A percentile compares a stretch with the other conserved stretches of the same genome.
Evolutionary conservation across 257 asterid genomes (phyloP).

Genomic region (Misopates orontium): DNA sequence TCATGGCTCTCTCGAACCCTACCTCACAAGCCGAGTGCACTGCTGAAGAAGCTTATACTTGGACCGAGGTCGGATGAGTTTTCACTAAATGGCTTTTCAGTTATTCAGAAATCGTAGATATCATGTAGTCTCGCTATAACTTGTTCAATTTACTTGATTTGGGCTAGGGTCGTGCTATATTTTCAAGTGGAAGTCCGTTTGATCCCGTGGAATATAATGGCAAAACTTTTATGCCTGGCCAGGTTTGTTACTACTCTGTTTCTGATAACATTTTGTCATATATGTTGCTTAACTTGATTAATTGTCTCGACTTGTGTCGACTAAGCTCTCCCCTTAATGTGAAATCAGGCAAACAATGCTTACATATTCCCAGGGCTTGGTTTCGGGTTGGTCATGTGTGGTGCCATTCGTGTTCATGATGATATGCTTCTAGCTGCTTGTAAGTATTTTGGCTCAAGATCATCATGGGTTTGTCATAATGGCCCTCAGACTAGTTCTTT

Average conservation of each 20-base stretch:
- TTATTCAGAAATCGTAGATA: neutral
- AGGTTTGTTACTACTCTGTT: constrained; percentile 44
- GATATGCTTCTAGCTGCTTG: constrained; percentile 96
- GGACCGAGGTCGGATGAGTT: constrained; percentile 69
- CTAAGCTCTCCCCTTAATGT: constrained; percentile 8
- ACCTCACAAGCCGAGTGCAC: constrained; percentile 99
- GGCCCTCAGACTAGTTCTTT: too few species aligned
- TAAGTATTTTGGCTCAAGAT: constrained; percentile 38
- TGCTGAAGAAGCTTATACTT: constrained; percentile 89
- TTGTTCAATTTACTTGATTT: constrained; percentile 21
- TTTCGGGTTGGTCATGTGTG: constrained; percentile 85
- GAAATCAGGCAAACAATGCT: constrained; percentile 84
- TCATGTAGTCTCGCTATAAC: constrained; percentile 10
- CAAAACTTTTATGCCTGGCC: constrained; percentile 66
- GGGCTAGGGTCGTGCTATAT: constrained; percentile 78
- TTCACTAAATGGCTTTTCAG: neutral
- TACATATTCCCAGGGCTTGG: constrained; percentile 96
- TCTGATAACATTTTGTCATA: neutral
- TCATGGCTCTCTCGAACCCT: constrained; percentile 96
- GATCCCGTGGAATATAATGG: constrained; percentile 73
- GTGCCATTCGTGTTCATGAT: constrained; percentile 90
- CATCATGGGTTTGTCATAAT: too few species aligned
- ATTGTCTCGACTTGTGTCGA: neutral
- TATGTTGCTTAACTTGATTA: neutral
- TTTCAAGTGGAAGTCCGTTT: constrained; percentile 93